Evolutionary conservation across 139 green algal genomes (phyloP).

Genomic region (Limnomonas spitsbergensis): DNA sequence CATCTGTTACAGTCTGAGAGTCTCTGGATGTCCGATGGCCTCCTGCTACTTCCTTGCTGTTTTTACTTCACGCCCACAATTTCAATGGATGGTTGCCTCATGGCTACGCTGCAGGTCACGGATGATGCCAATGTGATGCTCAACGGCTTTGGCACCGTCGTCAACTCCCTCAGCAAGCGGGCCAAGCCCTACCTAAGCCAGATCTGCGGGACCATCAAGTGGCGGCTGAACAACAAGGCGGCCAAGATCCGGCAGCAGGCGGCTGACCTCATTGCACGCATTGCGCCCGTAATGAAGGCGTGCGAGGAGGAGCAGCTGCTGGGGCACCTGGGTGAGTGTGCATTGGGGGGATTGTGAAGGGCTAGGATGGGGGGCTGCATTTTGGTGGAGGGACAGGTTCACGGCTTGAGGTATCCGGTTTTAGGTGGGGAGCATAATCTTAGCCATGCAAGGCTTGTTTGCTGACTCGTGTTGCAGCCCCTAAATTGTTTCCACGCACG

Average conservation of each 20-base stretch:
- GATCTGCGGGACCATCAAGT: slow-evolving; percentile 99
- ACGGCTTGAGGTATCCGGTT: too few species aligned
- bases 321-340: slow-evolving; percentile 78
- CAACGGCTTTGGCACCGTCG: slow-evolving; percentile 94
- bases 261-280: slow-evolving; percentile 92
- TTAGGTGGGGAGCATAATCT: too few species aligned
- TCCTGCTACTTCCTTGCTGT: too few species aligned
- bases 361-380: neutral
- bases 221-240: slow-evolving; percentile 98
- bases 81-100: too few species aligned
- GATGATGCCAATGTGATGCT: slow-evolving; percentile 91
- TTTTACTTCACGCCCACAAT: too few species aligned
- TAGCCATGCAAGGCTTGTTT: slow-evolving; percentile 5
- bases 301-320: slow-evolving; percentile 97
- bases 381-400: too few species aligned
- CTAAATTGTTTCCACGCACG: too few species aligned
- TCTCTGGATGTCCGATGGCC: too few species aligned
- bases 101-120: slow-evolving; percentile 45
- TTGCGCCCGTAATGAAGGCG: slow-evolving; percentile 88
- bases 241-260: slow-evolving; percentile 95
- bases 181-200: slow-evolving; percentile 96
- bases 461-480: too few species aligned
- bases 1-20: too few species aligned
- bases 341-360: neutral
- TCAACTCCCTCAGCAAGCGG: slow-evolving; percentile 88